phyloP scores from a whole-genome alignment of 129 eudicot species.

The Smallanthus sonchifolius region DNA sequence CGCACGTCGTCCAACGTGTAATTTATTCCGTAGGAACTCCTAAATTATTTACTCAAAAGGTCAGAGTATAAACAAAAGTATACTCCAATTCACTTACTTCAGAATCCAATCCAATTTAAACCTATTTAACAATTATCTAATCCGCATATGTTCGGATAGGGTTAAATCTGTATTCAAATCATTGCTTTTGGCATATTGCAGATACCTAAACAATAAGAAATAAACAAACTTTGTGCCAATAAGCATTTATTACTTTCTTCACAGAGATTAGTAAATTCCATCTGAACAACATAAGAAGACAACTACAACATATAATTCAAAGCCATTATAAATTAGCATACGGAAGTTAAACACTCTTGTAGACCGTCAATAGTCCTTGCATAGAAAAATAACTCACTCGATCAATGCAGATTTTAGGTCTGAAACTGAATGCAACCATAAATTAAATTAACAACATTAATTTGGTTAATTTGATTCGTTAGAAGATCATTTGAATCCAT shows the following conservation, averaged over 20 bases:
- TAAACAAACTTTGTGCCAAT: background rate
- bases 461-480: too few species aligned
- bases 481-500: too few species aligned
- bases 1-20: too few species aligned
- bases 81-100: too few species aligned
- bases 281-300: background rate
- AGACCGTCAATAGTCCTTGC: background rate
- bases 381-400: conserved; percentile 42
- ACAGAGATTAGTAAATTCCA: background rate
- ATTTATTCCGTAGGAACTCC: too few species aligned
- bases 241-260: background rate
- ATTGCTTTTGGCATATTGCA: conserved; percentile 63
- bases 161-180: too few species aligned
- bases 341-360: background rate
- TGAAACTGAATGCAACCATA: conserved; percentile 91
- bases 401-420: conserved; percentile 87
- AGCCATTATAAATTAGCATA: background rate
- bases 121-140: too few species aligned
- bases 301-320: background rate
- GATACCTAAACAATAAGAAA: conserved; percentile 49
- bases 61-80: too few species aligned
- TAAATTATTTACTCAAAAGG: too few species aligned
- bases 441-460: too few species aligned
- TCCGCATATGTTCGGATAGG: too few species aligned
- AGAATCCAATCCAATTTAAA: too few species aligned